phyloP scores from a whole-genome alignment of 1,284 basidiomycete species.

The Tilletia walkeri region DNA sequence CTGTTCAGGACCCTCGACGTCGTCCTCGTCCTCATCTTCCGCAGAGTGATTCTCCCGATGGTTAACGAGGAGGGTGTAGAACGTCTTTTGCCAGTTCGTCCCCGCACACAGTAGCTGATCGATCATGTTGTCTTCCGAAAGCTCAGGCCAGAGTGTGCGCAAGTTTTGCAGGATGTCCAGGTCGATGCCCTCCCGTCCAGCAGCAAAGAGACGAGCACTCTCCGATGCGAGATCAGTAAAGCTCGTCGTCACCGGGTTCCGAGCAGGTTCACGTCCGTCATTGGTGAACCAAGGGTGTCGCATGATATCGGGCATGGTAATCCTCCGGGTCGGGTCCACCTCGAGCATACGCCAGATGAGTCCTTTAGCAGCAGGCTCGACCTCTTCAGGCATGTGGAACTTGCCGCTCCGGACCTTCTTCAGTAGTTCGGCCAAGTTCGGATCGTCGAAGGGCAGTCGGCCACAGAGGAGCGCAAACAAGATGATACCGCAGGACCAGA shows the following conservation, averaged over 20 bases:
- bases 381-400: slow-evolving; percentile 74
- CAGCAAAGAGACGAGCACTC: slow-evolving; percentile 30
- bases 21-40: slow-evolving; percentile 50
- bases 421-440: slow-evolving; percentile 71
- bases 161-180: slow-evolving; percentile 85
- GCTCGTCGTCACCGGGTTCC: slow-evolving; percentile 47
- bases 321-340: slow-evolving; percentile 75
- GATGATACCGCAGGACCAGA: slow-evolving; percentile 98
- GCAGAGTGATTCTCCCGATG: slow-evolving; percentile 52
- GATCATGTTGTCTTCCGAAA: slow-evolving; percentile 41
- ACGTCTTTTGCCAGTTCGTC: slow-evolving; percentile 54
- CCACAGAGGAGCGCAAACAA: slow-evolving; percentile 89
- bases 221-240: slow-evolving; percentile 56
- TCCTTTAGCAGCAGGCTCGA: slow-evolving; percentile 68
- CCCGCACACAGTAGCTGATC: slow-evolving; percentile 38
- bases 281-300: slow-evolving; percentile 82
- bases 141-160: slow-evolving; percentile 74
- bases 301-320: slow-evolving; percentile 83
- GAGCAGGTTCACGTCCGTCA: slow-evolving; percentile 58
- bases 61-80: slow-evolving; percentile 50
- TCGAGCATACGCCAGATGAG: slow-evolving; percentile 84
- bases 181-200: slow-evolving; percentile 31
- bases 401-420: slow-evolving; percentile 79
- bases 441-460: slow-evolving; percentile 90
- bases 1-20: slow-evolving; percentile 27